Base-by-base conservation (phyloP, 371 early-diverging fungal genomes). In the Chytridium lagenaria region DNA sequence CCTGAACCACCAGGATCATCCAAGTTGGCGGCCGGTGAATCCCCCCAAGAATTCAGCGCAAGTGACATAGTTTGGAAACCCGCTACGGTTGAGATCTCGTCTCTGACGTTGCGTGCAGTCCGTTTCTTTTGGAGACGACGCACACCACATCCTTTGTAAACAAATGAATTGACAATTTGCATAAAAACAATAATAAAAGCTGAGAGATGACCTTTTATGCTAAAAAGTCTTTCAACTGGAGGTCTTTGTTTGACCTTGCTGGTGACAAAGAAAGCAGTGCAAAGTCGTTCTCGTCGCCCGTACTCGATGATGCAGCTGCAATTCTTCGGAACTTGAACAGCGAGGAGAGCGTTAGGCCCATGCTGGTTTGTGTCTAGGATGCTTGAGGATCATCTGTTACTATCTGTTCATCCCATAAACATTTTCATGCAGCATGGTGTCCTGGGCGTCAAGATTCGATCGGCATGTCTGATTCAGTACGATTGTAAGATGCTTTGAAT, bases 271-370 rank as follows among this genome's bases (percentile, higher is more conserved):
- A 61, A 26, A 15, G 59, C 70, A 67, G 23, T 15, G 31, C 38
- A 12, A 16, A 40, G 28, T 44, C 28, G 15, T 10, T 16, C 22
- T 30, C 36, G 1, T 31, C 50, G 16, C 68, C 68, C 5, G 10
- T 28, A 0, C 70, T 77, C 23, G 52, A 71, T 68, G 64, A 68
- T 22, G 78, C 72, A 1, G 68, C 73, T 7, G 64, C 61, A 1
- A 40, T 71, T 38, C 59, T 51, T 31, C 31, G 74, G 1, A 22
- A 28, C 2, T 38, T 77, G 1, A 30, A 26, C 31, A 44, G 5
- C 2, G 74, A 71, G 33, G 78, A 77, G 59, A n/a, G 23, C 22
- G 66, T 68, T 36, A 67, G 78, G 28, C 78, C 78, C 1, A n/a
- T 50, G 12, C n/a, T 77, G 71, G 77, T 77, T 23, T n/a, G n/a